phyloP scores from a whole-genome alignment of 2,329 filamentous ascomycete genomes.

The Colletotrichum tropicale region DNA sequence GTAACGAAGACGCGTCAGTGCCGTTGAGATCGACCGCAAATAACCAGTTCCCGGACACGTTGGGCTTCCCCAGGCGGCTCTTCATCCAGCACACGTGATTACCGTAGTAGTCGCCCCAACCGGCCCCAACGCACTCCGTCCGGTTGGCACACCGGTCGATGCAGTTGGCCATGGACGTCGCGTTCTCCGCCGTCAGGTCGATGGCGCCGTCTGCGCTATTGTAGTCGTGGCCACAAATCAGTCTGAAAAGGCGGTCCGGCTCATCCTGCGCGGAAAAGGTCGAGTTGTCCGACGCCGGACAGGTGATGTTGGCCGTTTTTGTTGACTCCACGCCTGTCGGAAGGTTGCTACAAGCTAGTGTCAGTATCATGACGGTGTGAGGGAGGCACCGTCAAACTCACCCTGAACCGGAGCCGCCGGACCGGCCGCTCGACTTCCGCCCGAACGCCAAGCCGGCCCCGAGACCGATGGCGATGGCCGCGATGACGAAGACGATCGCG shows the following conservation, averaged over 20 bases:
- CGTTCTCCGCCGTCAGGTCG: slow-evolving; percentile 12
- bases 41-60: slow-evolving; percentile 8
- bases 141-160: slow-evolving; percentile 25
- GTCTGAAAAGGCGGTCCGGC: slow-evolving; percentile 8
- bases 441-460: slow-evolving; percentile 25
- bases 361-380: background rate
- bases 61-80: slow-evolving; percentile 15
- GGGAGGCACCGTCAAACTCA: background rate
- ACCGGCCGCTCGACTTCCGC: background rate
- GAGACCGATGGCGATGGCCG: slow-evolving; percentile 25
- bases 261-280: slow-evolving; percentile 8
- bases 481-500: slow-evolving; percentile 20
- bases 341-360: background rate
- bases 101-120: slow-evolving; percentile 24
- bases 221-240: slow-evolving; percentile 25
- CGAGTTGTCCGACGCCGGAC: slow-evolving; percentile 18
- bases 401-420: background rate
- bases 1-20: background rate
- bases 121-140: slow-evolving; percentile 22
- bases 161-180: slow-evolving; percentile 23
- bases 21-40: slow-evolving; percentile 11
- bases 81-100: slow-evolving; percentile 26
- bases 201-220: slow-evolving; percentile 16
- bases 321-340: background rate
- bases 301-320: slow-evolving; percentile 13